Conservation (phyloP, 2,329 filamentous ascomycete species). For the Cercospora sp. region DNA sequence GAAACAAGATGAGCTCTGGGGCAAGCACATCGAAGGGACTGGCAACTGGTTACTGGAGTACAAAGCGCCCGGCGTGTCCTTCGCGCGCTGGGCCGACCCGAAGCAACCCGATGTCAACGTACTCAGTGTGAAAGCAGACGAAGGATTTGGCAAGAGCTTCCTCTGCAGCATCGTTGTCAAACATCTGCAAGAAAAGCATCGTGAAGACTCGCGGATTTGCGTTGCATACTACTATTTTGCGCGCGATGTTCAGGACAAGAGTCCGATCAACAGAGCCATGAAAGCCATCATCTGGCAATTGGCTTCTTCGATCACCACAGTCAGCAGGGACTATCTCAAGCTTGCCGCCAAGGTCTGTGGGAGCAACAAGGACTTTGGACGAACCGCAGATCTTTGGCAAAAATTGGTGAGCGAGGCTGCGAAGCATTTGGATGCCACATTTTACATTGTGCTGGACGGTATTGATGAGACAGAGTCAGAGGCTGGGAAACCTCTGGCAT, state of each 20-base stretch:
- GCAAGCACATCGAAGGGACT: constrained; percentile 10
- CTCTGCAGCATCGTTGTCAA: not conserved
- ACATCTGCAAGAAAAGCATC: not conserved
- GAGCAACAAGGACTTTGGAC: not conserved
- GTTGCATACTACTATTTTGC: not conserved
- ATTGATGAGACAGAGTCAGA: not conserved
- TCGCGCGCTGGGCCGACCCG: not conserved
- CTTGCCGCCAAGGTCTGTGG: not conserved
- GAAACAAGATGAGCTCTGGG: constrained; percentile 8
- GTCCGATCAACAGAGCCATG: not conserved
- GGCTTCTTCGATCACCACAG: not conserved
- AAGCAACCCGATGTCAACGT: constrained; percentile 3
- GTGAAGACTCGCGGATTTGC: not conserved
- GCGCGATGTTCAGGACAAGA: not conserved
- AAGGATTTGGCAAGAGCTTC: not conserved
- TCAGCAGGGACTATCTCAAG: not conserved
- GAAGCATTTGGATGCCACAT: not conserved
- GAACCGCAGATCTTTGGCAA: not conserved
- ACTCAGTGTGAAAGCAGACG: not conserved
- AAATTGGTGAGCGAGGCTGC: not conserved
- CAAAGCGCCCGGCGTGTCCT: not conserved
- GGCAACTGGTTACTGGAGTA: not conserved
- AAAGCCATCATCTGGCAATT: not conserved
- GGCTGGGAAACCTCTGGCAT: not conserved
- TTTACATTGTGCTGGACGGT: not conserved